Percentiles rank a stretch among this genome's conserved stretches.
Evolutionary conservation across 2,329 filamentous ascomycete genomes (phyloP).

Genomic region (Calcarisporium arbuscula): DNA sequence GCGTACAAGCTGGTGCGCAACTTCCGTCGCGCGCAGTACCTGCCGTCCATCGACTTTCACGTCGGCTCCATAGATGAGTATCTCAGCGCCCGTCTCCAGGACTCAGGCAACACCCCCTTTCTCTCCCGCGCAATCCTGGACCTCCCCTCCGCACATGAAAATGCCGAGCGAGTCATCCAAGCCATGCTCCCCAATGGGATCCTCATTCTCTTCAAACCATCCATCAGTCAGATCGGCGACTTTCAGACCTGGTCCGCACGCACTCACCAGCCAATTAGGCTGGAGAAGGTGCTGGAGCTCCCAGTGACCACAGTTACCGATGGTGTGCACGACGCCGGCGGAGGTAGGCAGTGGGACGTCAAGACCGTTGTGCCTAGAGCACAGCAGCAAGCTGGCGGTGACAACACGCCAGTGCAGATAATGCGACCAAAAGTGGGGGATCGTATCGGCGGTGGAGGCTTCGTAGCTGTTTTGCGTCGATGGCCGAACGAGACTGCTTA

Average conservation of each 20-base stretch:
- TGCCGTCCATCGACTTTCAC: constrained; percentile 66
- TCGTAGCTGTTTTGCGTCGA: constrained; percentile 31
- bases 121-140: constrained; percentile 68
- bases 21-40: constrained; percentile 66
- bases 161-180: constrained; percentile 39
- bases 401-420: constrained; percentile 25
- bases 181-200: constrained; percentile 58
- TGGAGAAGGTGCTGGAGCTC: constrained; percentile 57
- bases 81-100: constrained; percentile 45
- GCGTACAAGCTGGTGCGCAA: constrained; percentile 59
- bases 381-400: constrained; percentile 11
- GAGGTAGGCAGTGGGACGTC: constrained; percentile 59
- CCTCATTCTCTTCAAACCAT: constrained; percentile 68
- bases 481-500: constrained; percentile 17
- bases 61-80: constrained; percentile 59
- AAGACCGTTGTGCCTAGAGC: constrained; percentile 34
- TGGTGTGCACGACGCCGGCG: constrained; percentile 38
- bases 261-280: constrained; percentile 43
- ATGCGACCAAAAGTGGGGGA: constrained; percentile 37
- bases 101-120: constrained; percentile 47
- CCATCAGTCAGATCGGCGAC: constrained; percentile 68
- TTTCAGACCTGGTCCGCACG: constrained; percentile 44
- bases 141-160: constrained; percentile 55
- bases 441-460: constrained; percentile 32
- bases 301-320: constrained; percentile 31